These are phyloP conservation scores for Aspergillus sparsus DNA, from an alignment of 495 filamentous ascomycete genomes.

Conservation along the genomic window DNA sequence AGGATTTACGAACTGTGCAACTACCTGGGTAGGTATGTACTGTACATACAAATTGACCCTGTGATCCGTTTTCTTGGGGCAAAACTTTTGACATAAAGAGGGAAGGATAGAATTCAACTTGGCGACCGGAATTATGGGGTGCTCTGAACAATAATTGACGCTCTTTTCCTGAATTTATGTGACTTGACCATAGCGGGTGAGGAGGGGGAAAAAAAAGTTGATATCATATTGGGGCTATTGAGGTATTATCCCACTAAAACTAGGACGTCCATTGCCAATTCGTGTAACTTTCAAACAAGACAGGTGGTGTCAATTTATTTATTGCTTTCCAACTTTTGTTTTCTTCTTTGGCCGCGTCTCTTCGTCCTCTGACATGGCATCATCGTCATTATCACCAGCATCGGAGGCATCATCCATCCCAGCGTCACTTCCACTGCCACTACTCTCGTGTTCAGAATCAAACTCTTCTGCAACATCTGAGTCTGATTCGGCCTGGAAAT, in stretches of 20 bases:
- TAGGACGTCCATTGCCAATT: no score
- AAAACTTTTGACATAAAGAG: no score
- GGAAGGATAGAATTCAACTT: no score
- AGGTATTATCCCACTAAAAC: constrained; percentile 16
- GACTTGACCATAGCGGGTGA: no score
- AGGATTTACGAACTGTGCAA: no score
- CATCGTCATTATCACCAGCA: constrained; percentile 55
- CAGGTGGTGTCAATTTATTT: neutral
- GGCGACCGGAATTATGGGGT: no score
- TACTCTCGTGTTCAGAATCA: constrained; percentile 86
- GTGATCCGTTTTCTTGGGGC: no score
- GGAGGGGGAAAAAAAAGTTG: neutral
- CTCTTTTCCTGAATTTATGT: no score
- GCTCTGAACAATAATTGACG: no score
- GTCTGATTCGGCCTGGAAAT: constrained; percentile 89
- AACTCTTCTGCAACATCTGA: constrained; percentile 96
- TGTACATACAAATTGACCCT: no score
- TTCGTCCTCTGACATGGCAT: constrained; percentile 36
- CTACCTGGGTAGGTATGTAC: no score
- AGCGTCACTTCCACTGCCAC: constrained; percentile 65
- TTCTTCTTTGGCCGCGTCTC: constrained; percentile 71
- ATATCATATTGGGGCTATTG: constrained; percentile 15
- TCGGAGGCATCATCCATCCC: constrained; percentile 62
- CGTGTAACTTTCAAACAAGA: neutral
- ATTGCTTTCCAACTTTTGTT: constrained; percentile 52